phyloP scores from a whole-genome alignment of 805 yeast genomes.

The Saturnispora besseyi region DNA sequence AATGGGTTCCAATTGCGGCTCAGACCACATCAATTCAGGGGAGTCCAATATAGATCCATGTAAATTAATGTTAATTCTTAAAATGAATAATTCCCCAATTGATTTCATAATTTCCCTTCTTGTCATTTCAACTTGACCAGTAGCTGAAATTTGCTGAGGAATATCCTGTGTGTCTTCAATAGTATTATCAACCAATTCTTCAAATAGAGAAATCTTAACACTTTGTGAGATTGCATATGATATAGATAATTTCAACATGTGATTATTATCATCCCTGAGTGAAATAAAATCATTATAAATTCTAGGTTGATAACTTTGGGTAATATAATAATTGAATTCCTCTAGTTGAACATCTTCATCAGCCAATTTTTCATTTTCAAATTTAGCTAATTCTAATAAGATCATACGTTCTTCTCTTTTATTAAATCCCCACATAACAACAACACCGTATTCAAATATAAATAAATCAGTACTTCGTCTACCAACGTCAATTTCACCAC shows the following conservation, averaged over 20 bases:
- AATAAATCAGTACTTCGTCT: constrained; percentile 71
- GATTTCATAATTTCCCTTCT: constrained; percentile 94
- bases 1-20: constrained; percentile 94
- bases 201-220: constrained; percentile 90
- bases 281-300: constrained; percentile 94
- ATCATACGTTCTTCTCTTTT: constrained; percentile 76
- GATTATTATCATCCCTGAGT: constrained; percentile 77
- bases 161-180: constrained; percentile 96
- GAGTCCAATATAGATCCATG: constrained; percentile 90
- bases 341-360: constrained; percentile 89
- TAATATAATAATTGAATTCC: constrained; percentile 90
- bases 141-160: constrained; percentile 89
- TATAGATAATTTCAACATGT: constrained; percentile 85
- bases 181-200: constrained; percentile 92
- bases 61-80: constrained; percentile 70
- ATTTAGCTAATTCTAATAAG: constrained; percentile 74
- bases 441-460: constrained; percentile 94
- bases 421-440: constrained; percentile 93
- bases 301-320: constrained; percentile 90
- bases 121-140: constrained; percentile 92
- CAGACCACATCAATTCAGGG: constrained; percentile 98
- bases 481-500: constrained; percentile 88
- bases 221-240: constrained; percentile 96
- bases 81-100: constrained; percentile 89
- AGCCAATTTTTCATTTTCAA: constrained; percentile 86